Evolutionary conservation across 768 basidiomycete species (phyloP), one percentile per base, ranked within the genome.

Genomic region (Holtermannia corniformis): DNA sequence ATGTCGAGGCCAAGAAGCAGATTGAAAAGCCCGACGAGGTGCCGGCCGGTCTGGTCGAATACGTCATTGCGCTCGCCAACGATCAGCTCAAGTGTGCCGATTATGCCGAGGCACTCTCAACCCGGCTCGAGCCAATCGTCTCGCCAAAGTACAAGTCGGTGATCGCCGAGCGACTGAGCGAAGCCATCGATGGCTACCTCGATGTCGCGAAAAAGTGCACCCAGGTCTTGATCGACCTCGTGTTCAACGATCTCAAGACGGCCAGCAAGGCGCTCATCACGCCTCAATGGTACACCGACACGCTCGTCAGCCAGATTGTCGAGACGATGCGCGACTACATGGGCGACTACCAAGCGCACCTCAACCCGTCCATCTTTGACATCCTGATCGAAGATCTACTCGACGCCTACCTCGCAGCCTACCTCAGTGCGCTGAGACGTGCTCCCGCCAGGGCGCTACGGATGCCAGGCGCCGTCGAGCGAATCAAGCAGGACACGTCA

Each of bases 181-280:
- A 93, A 58, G 91, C 92, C 27, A 96, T 97, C 60, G 93, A 99
- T 68, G 95, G 95, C 2, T 97, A 92, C 72, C 80, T 97, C 57
- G 95, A 99, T 72, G 89, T 97, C 37, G 92, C 92, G 49, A 97
- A 97, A 77, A 88, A 87, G 70, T 97, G 92, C 76, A 90, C 86
- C 20, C 87, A 93, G 63, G 85, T 86, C 0, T 80, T 99, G 52
- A 91, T 99, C 65, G 86, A 87, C 62, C 82, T 93, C 63, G 84
- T 97, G 63, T 90, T 95, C 77, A 87, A 95, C 72, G 95, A 97
- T 70, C 75, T 97, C 60, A 87, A 85, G 69, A 82, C 85, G 0
- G 92, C 86, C 10, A 85, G 82, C 14, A 90, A 87, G 69, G 78
- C 77, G 37, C 78, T 97, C 32, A 91, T 97, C 79, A 83, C 68